Evolutionary conservation across 2,329 filamentous ascomycete genomes (phyloP).

Genomic region (Penicillium sp.): DNA sequence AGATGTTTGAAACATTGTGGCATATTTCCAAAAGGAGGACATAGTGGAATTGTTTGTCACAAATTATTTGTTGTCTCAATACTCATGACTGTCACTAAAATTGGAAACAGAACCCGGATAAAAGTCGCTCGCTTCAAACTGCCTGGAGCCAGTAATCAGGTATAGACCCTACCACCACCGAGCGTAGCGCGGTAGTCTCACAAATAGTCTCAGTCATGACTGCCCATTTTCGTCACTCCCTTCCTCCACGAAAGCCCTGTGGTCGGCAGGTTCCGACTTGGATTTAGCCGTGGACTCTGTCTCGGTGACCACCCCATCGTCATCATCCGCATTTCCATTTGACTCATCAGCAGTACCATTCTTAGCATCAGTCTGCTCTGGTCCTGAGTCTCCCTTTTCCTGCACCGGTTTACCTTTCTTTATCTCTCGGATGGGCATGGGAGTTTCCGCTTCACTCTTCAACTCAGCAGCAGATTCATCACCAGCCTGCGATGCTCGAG

Average conservation of each 20-base stretch:
- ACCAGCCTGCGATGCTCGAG: slow-evolving; percentile 21
- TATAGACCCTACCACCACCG: not conserved
- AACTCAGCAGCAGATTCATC: slow-evolving; percentile 38
- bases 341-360: not conserved
- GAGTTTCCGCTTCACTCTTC: slow-evolving; percentile 32
- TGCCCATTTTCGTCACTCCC: slow-evolving; percentile 13
- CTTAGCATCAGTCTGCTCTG: too few relatives aligned
- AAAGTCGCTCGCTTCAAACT: not conserved
- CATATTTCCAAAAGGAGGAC: too few relatives aligned
- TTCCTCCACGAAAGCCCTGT: slow-evolving; percentile 25
- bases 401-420: slow-evolving; percentile 35
- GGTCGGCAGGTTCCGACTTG: slow-evolving; percentile 17
- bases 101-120: not conserved
- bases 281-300: slow-evolving; percentile 23
- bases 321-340: slow-evolving; percentile 13
- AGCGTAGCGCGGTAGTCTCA: not conserved
- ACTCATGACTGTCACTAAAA: not conserved
- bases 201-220: not conserved
- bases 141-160: not conserved
- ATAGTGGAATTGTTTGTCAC: too few relatives aligned
- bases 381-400: slow-evolving; percentile 1
- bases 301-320: slow-evolving; percentile 26
- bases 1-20: too few relatives aligned
- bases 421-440: slow-evolving; percentile 16
- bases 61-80: too few relatives aligned